Conservation (phyloP, 108 stramenopile genomes). For the Conticribra guillardii region DNA sequence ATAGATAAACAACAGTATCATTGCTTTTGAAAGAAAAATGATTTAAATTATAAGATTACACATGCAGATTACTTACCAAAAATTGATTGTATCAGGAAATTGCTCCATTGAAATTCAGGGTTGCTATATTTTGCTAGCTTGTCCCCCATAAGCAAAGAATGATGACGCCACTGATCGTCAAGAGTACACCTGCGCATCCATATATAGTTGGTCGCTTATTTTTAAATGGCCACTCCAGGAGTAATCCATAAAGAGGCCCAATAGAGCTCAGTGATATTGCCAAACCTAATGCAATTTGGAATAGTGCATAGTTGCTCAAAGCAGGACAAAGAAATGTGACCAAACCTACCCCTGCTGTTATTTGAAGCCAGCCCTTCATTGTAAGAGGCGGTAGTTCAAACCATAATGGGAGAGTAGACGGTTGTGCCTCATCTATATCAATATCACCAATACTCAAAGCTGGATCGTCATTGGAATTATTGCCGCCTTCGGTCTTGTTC, state of each 20-base stretch:
- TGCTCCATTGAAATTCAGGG: too few relatives aligned
- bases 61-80: too few relatives aligned
- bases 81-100: too few relatives aligned
- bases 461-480: conserved; percentile 12
- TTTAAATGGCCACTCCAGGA: conserved; percentile 59
- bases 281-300: conserved; percentile 81
- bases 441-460: not conserved
- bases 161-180: conserved; percentile 69
- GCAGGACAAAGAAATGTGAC: conserved; percentile 84
- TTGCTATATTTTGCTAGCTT: not conserved
- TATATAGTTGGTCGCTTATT: conserved; percentile 46
- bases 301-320: conserved; percentile 83
- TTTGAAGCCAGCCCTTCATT: conserved; percentile 54
- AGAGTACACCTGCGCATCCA: conserved; percentile 51
- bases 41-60: too few relatives aligned
- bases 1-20: too few relatives aligned
- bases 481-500: too few relatives aligned
- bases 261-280: conserved; percentile 73
- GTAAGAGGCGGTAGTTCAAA: conserved; percentile 61
- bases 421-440: too few relatives aligned
- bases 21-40: too few relatives aligned
- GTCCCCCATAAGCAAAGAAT: conserved; percentile 59
- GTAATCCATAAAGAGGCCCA: conserved; percentile 79
- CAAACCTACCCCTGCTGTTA: conserved; percentile 70
- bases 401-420: conserved; percentile 44